Conservation (phyloP, 441 rosid species). For the Populus hybrid region DNA sequence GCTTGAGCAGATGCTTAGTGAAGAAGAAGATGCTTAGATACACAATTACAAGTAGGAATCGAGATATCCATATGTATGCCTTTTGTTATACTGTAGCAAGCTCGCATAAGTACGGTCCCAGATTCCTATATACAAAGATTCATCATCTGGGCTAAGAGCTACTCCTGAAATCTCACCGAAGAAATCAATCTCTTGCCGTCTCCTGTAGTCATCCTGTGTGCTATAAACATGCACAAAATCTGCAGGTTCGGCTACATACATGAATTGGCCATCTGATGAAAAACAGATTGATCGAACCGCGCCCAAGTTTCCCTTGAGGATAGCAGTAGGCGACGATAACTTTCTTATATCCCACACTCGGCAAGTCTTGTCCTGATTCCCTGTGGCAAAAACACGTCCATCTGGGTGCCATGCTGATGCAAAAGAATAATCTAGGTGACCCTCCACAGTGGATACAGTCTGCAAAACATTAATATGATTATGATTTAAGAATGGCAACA, state of each 20-base stretch:
- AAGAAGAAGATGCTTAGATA: not conserved
- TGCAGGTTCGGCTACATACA: slow-evolving; percentile 57
- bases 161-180: slow-evolving; percentile 61
- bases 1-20: not conserved
- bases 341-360: slow-evolving; percentile 54
- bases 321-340: slow-evolving; percentile 36
- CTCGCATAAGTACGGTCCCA: slow-evolving; percentile 60
- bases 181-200: slow-evolving; percentile 54
- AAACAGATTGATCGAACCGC: slow-evolving; percentile 48
- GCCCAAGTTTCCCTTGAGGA: slow-evolving; percentile 50
- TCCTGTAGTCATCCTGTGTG: slow-evolving; percentile 30
- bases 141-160: slow-evolving; percentile 51
- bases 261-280: slow-evolving; percentile 48
- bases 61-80: slow-evolving; percentile 42
- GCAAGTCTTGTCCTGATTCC: slow-evolving; percentile 64
- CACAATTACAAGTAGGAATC: slow-evolving; percentile 40
- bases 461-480: slow-evolving; percentile 12
- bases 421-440: slow-evolving; percentile 53
- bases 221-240: slow-evolving; percentile 52
- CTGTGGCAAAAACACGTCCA: slow-evolving; percentile 48
- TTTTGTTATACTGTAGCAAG: slow-evolving; percentile 46
- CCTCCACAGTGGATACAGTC: slow-evolving; percentile 30
- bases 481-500: not conserved
- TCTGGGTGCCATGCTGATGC: slow-evolving; percentile 64
- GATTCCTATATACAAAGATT: slow-evolving; percentile 47